Conservation (phyloP, 345 rosid species). For the Pugionium cornutum region DNA sequence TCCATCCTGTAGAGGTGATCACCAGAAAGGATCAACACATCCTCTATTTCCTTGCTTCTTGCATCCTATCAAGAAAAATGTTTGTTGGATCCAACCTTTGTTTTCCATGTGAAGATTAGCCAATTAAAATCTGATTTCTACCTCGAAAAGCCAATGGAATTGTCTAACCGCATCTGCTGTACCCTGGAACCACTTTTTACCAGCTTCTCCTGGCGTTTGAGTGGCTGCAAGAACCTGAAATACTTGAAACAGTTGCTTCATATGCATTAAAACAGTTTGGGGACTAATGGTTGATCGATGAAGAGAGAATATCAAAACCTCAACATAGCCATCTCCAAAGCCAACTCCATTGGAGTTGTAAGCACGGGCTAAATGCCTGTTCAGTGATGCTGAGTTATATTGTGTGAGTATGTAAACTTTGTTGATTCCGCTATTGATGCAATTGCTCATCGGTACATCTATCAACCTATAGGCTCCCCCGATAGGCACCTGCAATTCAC, state of each 20-base stretch:
- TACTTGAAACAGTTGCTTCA: neutral
- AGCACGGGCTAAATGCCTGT: slow-evolving; percentile 84
- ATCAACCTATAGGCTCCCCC: slow-evolving; percentile 95
- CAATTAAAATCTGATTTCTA: slow-evolving; percentile 24
- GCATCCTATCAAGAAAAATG: slow-evolving; percentile 51
- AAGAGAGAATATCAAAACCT: slow-evolving; percentile 49
- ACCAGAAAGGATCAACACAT: slow-evolving; percentile 86
- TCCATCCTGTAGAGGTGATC: slow-evolving; percentile 95
- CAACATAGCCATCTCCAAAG: slow-evolving; percentile 84
- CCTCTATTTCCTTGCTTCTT: slow-evolving; percentile 79
- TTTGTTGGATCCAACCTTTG: neutral
- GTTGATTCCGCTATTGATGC: slow-evolving; percentile 93
- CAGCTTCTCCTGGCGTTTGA: slow-evolving; percentile 88
- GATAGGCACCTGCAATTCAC: slow-evolving; percentile 65
- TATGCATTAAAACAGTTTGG: slow-evolving; percentile 14
- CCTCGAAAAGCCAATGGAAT: slow-evolving; percentile 98
- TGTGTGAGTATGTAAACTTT: slow-evolving; percentile 93
- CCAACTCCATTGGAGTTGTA: slow-evolving; percentile 74
- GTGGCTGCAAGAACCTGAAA: slow-evolving; percentile 85
- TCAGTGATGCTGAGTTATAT: slow-evolving; percentile 83
- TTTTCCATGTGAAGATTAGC: slow-evolving; percentile 15
- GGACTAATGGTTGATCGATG: neutral
- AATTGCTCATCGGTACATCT: slow-evolving; percentile 98
- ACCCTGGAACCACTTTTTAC: slow-evolving; percentile 91
- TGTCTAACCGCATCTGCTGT: slow-evolving; percentile 96